A percentile compares a stretch with the other conserved stretches of the same genome.
Evolutionary conservation across 805 yeast species (phyloP).

Genomic region (Lipomyces oligophaga): DNA sequence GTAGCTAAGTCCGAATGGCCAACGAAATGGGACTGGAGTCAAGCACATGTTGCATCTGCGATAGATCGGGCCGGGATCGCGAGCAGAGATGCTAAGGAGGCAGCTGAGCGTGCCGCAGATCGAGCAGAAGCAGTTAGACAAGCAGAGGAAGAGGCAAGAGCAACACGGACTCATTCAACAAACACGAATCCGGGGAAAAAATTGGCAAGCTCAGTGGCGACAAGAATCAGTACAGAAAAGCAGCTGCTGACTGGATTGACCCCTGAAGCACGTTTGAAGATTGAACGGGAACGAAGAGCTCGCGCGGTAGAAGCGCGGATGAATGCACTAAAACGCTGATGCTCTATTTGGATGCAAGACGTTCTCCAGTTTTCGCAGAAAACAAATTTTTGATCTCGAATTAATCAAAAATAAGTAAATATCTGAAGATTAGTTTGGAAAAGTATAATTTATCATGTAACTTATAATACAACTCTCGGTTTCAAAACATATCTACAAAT

Average conservation of each 20-base stretch:
- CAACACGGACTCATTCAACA: not conserved
- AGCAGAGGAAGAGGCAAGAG: slow-evolving; percentile 7
- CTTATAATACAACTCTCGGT: too few species aligned
- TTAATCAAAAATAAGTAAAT: too few species aligned
- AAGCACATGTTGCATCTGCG: slow-evolving; percentile 60
- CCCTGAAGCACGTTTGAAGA: slow-evolving; percentile 66
- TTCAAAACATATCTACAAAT: too few species aligned
- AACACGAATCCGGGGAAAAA: slow-evolving; percentile 5
- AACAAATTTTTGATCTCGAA: too few species aligned
- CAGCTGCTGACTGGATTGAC: slow-evolving; percentile 48
- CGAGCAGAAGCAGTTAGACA: slow-evolving; percentile 31
- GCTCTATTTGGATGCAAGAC: too few species aligned
- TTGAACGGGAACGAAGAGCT: slow-evolving; percentile 93
- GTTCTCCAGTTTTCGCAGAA: too few species aligned
- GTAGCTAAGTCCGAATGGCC: slow-evolving; percentile 65
- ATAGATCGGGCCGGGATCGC: slow-evolving; percentile 37
- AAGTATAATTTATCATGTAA: too few species aligned
- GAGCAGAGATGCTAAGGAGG: slow-evolving; percentile 29
- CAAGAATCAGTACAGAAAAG: slow-evolving; percentile 28
- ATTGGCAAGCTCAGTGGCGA: slow-evolving; percentile 29
- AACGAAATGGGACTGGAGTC: slow-evolving; percentile 68
- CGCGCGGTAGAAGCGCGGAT: slow-evolving; percentile 90
- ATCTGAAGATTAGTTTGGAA: too few species aligned
- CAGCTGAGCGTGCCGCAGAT: slow-evolving; percentile 11
- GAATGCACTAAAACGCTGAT: too few species aligned